phyloP scores from a whole-genome alignment of 306 rosid species.

The Prinsepia uniflora region DNA sequence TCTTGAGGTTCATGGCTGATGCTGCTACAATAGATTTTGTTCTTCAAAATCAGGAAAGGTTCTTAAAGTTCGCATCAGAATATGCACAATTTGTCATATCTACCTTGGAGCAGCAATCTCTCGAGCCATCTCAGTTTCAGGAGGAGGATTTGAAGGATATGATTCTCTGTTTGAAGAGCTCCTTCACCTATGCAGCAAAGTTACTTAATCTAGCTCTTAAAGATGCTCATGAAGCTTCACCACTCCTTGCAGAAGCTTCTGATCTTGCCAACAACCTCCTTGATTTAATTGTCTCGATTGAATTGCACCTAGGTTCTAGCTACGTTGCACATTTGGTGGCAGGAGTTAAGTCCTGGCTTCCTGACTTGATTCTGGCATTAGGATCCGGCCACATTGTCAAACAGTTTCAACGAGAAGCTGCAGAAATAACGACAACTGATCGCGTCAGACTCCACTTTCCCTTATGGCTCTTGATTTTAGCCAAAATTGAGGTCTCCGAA shows the following conservation, averaged over 20 bases:
- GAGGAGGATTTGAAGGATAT: conserved; percentile 53
- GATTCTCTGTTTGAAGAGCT: conserved; percentile 59
- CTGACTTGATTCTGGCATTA: conserved; percentile 75
- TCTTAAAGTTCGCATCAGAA: conserved; percentile 57
- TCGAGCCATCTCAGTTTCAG: conserved; percentile 35
- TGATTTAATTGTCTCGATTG: conserved; percentile 56
- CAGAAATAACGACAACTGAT: conserved; percentile 27
- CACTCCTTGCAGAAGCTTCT: conserved; percentile 34
- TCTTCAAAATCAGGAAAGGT: conserved; percentile 43
- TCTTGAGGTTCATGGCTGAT: conserved; percentile 71
- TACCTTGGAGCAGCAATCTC: conserved; percentile 33
- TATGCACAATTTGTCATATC: conserved; percentile 35
- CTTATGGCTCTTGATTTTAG: conserved; percentile 55
- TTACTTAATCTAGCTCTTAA: conserved; percentile 44
- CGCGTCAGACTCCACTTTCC: conserved; percentile 49
- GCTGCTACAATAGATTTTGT: conserved; percentile 45
- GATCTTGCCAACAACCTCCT: conserved; percentile 63
- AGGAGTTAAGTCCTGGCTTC: conserved; percentile 77
- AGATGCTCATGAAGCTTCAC: conserved; percentile 43
- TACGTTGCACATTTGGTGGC: conserved; percentile 59
- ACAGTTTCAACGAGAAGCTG: conserved; percentile 30
- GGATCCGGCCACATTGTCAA: conserved; percentile 44
- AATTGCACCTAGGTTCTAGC: conserved; percentile 53
- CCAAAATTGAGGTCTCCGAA: conserved; percentile 47
- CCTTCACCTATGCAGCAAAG: conserved; percentile 75